These are phyloP conservation scores for Oryza coarctata DNA, from an alignment of 176 grass and related monocot species.

Conservation along the genomic window DNA sequence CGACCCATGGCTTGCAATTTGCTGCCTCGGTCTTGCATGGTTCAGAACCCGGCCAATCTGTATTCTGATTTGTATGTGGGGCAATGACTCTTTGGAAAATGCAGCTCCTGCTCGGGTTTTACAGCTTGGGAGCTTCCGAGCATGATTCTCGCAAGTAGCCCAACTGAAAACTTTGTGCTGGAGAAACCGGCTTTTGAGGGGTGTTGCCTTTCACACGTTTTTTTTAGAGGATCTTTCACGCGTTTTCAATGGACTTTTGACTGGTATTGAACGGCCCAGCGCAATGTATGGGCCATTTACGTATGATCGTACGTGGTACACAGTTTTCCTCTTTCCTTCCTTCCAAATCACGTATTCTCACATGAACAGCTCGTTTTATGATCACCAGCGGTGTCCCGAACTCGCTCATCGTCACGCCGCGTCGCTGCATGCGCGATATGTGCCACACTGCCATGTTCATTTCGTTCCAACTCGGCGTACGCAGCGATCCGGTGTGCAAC, in stretches of 20 bases:
- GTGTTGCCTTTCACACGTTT: too few relatives aligned
- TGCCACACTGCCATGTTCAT: neutral
- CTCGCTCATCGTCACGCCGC: neutral
- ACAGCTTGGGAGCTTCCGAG: too few relatives aligned
- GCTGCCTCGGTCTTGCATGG: too few relatives aligned
- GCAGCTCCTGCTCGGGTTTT: neutral
- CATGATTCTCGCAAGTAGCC: neutral
- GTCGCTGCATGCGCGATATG: neutral
- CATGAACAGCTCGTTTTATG: neutral
- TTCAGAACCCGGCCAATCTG: too few relatives aligned
- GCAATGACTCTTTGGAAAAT: too few relatives aligned
- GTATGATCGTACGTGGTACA: too few relatives aligned
- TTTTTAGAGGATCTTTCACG: too few relatives aligned
- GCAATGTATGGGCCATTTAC: neutral
- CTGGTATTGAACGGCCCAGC: neutral
- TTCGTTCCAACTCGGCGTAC: too few relatives aligned
- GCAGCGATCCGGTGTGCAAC: too few relatives aligned
- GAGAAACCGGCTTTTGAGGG: neutral
- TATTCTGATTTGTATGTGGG: too few relatives aligned
- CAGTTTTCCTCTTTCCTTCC: neutral
- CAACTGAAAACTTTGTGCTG: too few relatives aligned
- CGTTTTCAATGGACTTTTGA: neutral
- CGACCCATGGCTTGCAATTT: too few relatives aligned
- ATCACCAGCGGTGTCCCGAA: neutral
- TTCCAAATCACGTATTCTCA: neutral